Percentiles rank a stretch among this genome's conserved stretches.
Evolutionary conservation across 139 green algal genomes (phyloP).

Genomic region (Pycnococcus provasolii): DNA sequence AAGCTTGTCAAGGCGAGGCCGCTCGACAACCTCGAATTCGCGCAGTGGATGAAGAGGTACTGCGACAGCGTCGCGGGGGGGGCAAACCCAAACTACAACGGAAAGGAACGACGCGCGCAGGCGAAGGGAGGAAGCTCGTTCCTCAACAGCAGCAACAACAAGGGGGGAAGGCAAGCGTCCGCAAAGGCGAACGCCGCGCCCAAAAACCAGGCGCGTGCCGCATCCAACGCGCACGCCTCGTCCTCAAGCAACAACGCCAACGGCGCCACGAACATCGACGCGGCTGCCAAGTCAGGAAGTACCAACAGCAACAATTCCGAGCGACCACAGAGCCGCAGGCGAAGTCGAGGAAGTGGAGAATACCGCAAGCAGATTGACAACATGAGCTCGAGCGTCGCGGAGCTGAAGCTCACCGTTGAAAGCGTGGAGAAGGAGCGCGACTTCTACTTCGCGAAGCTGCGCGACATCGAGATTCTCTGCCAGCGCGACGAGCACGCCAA

Average conservation of each 20-base stretch:
- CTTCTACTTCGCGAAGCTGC: slow-evolving; percentile 92
- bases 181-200: too few species aligned
- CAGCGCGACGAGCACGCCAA: slow-evolving; percentile 47
- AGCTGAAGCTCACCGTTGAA: slow-evolving; percentile 55
- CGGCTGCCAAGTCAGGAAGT: too few species aligned
- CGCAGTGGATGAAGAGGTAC: slow-evolving; percentile 89
- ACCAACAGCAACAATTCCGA: too few species aligned
- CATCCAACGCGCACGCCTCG: too few species aligned
- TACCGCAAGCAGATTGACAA: too few species aligned
- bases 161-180: neutral
- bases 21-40: slow-evolving; percentile 95
- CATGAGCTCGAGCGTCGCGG: slow-evolving; percentile 17
- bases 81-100: slow-evolving; percentile 18
- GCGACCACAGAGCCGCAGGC: too few species aligned
- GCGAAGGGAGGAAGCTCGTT: slow-evolving; percentile 12
- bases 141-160: neutral
- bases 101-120: slow-evolving; percentile 11
- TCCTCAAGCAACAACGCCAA: too few species aligned
- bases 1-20: slow-evolving; percentile 82
- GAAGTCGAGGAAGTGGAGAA: too few species aligned
- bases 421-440: slow-evolving; percentile 50
- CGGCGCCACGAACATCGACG: too few species aligned
- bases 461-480: slow-evolving; percentile 96
- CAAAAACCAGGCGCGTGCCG: too few species aligned
- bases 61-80: slow-evolving; percentile 51